Evolutionary conservation across 176 grass and related monocot species (phyloP), one percentile per base, ranked within the genome.

Genomic region (Triticum turgidum): DNA sequence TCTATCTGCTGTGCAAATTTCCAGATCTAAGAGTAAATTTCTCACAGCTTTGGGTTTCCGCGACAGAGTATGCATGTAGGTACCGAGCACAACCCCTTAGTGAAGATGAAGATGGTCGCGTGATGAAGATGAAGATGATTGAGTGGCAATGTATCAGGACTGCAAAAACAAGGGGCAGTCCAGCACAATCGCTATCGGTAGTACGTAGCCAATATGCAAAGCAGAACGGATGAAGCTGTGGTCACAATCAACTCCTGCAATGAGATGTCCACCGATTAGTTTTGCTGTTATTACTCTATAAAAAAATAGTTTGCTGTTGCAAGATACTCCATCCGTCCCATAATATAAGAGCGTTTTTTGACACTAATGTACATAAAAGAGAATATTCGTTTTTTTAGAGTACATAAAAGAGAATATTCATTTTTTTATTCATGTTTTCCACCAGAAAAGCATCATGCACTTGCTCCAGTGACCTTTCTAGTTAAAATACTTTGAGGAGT

Each of bases 241-340:
- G 93, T 95, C 85, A 92, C 87, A 68, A 93, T 82, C 62, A 87
- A 79, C 69, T 95, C 87, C 93, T 95, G 87, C 80, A 79, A 91
- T 83, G 30, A 82, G 79, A 83, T 90, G 32, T 65, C n/a, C 67
- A 79, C 61, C 18, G 63, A 69, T 82, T 45, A n/a, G 49, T 76
- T 30, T 62, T 61, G 76, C 11, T 45, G 42, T 45, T 45, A 45
- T 45, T 45, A 45, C 42, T 45, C 42, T 45, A 45, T 45, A 45
- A 45, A 11, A 45, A 45, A 45, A 11, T 45, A 45, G 42, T 45
- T 45, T 45, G 42, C 42, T 45, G 42, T 62, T 61, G 76, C 11
- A 11, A 62, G 15, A 20, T 52, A 30, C 29, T 30, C 29, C 29
- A 2, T 30, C 29, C 29, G 29, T 30, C 29, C 29, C 29, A 30